phyloP scores from a whole-genome alignment of 306 rosid genomes.

The Boehmeria nivea region DNA sequence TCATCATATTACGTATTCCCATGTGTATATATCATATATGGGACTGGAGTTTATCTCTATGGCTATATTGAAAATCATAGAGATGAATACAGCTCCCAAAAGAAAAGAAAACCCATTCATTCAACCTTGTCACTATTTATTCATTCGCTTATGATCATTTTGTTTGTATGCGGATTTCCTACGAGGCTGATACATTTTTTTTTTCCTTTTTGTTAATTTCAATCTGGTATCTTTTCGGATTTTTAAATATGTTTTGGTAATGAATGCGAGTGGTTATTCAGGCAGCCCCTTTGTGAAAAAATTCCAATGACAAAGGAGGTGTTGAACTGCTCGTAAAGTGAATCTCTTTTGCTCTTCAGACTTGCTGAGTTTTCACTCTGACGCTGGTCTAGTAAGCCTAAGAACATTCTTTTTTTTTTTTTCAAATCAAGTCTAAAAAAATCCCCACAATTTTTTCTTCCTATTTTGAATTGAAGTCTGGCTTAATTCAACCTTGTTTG shows the following conservation, averaged over 20 bases:
- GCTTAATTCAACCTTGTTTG: no score
- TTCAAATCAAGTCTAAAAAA: no score
- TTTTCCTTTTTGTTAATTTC: neutral
- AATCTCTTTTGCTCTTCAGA: slow-evolving; percentile 79
- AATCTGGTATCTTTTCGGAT: neutral
- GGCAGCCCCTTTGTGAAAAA: neutral
- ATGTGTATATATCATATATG: no score
- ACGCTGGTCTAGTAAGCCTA: slow-evolving; percentile 92
- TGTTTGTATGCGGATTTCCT: slow-evolving; percentile 18
- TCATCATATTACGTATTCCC: no score
- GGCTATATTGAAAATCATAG: slow-evolving; percentile 55
- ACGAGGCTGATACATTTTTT: slow-evolving; percentile 41
- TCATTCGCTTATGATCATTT: slow-evolving; percentile 19
- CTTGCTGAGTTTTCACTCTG: slow-evolving; percentile 68
- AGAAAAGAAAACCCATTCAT: slow-evolving; percentile 27
- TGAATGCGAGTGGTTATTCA: no score
- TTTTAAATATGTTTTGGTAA: no score
- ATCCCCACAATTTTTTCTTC: no score
- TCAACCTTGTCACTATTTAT: slow-evolving; percentile 30
- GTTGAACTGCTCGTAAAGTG: slow-evolving; percentile 68
- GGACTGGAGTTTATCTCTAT: slow-evolving; percentile 94
- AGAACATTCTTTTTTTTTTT: slow-evolving; percentile 41
- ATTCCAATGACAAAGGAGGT: slow-evolving; percentile 37
- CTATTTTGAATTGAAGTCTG: no score
- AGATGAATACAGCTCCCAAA: slow-evolving; percentile 85